Evolutionary conservation across 768 basidiomycete genomes (phyloP).

Genomic region (Termitomyces bulborhizus): DNA sequence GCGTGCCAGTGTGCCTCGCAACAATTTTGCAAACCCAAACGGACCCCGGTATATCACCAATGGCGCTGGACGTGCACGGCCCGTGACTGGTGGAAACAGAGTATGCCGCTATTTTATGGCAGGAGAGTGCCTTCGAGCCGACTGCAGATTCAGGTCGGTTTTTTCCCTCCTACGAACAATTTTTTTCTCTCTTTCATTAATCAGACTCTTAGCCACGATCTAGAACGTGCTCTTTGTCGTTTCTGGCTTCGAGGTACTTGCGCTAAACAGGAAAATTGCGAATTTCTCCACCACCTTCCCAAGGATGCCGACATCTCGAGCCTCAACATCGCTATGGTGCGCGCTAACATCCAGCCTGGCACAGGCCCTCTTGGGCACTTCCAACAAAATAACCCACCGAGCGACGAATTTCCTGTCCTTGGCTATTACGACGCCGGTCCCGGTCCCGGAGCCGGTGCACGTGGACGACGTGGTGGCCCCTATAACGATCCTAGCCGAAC

Average conservation of each 20-base stretch:
- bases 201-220: conserved; percentile 64
- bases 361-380: conserved; percentile 36
- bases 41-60: conserved; percentile 42
- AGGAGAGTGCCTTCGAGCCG: conserved; percentile 91
- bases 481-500: conserved; percentile 83
- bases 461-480: conserved; percentile 34
- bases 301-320: conserved; percentile 76
- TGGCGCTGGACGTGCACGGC: conserved; percentile 35
- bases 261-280: conserved; percentile 93
- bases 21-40: conserved; percentile 22
- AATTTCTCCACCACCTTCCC: conserved; percentile 90
- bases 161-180: background rate
- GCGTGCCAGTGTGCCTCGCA: conserved; percentile 31
- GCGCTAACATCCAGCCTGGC: conserved; percentile 52
- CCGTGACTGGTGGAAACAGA: conserved; percentile 56
- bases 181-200: background rate
- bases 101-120: conserved; percentile 97
- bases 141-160: conserved; percentile 93
- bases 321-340: conserved; percentile 61
- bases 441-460: conserved; percentile 21
- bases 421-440: conserved; percentile 30
- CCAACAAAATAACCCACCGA: conserved; percentile 23
- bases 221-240: conserved; percentile 89
- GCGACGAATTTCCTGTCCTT: conserved; percentile 73
- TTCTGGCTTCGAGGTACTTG: conserved; percentile 99